A percentile compares a stretch with the other conserved stretches of the same genome.
These are phyloP conservation scores for Jasminum sambac DNA, from an alignment of 257 asterid species.

Conservation along the genomic window DNA sequence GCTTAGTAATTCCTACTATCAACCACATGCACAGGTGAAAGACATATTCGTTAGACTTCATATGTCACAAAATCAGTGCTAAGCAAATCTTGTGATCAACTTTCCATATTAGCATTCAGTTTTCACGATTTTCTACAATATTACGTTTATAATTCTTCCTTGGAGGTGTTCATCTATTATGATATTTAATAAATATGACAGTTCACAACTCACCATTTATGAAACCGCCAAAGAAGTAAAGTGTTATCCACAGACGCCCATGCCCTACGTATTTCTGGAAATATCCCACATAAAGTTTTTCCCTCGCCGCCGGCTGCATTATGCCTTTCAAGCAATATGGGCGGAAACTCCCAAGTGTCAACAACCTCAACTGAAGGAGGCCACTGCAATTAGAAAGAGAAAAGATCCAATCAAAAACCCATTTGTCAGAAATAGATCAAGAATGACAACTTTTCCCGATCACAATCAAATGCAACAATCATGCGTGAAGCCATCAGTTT, in stretches of 20 bases:
- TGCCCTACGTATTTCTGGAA: conserved; percentile 92
- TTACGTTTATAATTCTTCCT: conserved; percentile 6
- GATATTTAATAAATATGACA: conserved; percentile 4
- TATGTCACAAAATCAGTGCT: neutral
- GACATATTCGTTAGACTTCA: neutral
- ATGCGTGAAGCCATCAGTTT: conserved; percentile 7
- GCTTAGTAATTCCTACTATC: neutral
- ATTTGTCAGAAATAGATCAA: neutral
- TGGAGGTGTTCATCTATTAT: conserved; percentile 4
- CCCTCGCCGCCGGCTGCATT: conserved; percentile 97
- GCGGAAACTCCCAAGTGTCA: conserved; percentile 95
- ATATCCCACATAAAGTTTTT: conserved; percentile 94
- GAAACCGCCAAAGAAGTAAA: conserved; percentile 89
- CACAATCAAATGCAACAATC: conserved; percentile 15
- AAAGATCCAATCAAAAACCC: conserved; percentile 10
- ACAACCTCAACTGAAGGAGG: conserved; percentile 89
- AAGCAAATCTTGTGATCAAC: conserved; percentile 1
- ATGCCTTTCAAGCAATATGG: conserved; percentile 83
- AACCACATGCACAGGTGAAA: neutral
- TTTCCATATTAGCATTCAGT: conserved; percentile 16
- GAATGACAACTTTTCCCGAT: neutral
- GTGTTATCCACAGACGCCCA: conserved; percentile 99
- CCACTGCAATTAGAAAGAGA: conserved; percentile 65
- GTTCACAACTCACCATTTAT: conserved; percentile 85
- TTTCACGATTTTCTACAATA: conserved; percentile 14